Conservation (phyloP, 345 rosid species). For the Odontarrhena argentea region DNA sequence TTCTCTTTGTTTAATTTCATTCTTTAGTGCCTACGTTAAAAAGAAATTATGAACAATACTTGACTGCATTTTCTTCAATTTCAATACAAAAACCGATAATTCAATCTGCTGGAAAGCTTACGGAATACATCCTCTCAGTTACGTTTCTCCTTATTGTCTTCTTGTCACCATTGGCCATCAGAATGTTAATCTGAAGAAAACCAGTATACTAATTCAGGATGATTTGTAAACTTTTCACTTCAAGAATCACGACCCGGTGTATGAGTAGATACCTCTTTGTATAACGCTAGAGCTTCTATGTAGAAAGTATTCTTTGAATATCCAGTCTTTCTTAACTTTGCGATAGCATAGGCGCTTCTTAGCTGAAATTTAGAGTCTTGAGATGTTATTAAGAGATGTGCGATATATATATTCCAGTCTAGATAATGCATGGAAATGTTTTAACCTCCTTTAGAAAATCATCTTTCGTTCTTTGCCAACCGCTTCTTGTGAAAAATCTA, state of each 20-base stretch:
- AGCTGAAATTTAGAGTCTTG: constrained; percentile 50
- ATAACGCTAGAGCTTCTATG: constrained; percentile 67
- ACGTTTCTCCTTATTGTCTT: constrained; percentile 70
- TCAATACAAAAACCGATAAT: background rate
- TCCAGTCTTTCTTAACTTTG: constrained; percentile 83
- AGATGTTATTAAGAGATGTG: background rate
- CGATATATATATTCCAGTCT: constrained; percentile 1
- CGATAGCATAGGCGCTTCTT: constrained; percentile 82
- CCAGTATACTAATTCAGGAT: constrained; percentile 22
- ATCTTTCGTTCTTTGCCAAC: constrained; percentile 92
- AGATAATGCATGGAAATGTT: constrained; percentile 22
- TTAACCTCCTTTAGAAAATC: constrained; percentile 75
- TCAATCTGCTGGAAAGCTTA: constrained; percentile 46
- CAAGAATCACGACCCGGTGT: constrained; percentile 1
- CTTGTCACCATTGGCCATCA: constrained; percentile 80
- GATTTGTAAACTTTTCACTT: background rate
- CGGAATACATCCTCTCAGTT: constrained; percentile 91
- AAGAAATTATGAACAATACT: constrained; percentile 22
- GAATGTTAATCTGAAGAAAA: constrained; percentile 63
- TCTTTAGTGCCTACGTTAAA: constrained; percentile 66
- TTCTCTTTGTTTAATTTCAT: constrained; percentile 85
- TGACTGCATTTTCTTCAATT: constrained; percentile 7
- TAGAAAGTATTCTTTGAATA: constrained; percentile 80
- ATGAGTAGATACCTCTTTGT: constrained; percentile 63
- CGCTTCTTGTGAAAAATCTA: constrained; percentile 86